Base-by-base conservation (phyloP, 306 rosid species). In the Quercus dentata region DNA sequence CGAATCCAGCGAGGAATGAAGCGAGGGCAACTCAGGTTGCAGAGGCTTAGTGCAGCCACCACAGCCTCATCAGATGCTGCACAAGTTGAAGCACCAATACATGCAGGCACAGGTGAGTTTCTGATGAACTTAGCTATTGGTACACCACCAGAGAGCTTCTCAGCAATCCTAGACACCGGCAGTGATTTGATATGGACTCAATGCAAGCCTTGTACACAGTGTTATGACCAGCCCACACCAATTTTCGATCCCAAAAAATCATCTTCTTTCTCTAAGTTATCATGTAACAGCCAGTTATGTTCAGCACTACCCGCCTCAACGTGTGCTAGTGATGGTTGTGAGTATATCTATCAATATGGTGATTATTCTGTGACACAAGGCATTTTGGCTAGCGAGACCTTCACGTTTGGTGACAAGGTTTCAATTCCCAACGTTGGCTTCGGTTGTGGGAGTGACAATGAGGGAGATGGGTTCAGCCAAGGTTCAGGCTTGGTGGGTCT, bases 181-280 rank as follows among this genome's bases (percentile, higher is more conserved):
- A 94, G 99, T 20, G 99, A 94, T 44, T 89, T 94, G 5, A 85
- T 92, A 0, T 94, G 99, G 99, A 94, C 97, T 14, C 97, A 94
- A 44, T 94, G 97, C 82, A 62, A 79, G 76, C 99, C 99, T 6
- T 94, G 99, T 54, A 52, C 81, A 9, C 62, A 85, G 6, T 94
- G 99, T 61, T 94, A 86, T 23, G 61, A 83, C 5, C 99, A 94
- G 74, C 81, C 94, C 1, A 87, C 95, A 2, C 92, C 94, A 0
- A 86, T 94, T 61, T 94, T 94, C 49, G 87, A 94, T 58, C 99
- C 99, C 0, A 59, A 63, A 21, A 35, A 83, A 8, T 94, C 99
- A 1, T 85, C 94, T 0, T 65, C 97, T 54, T 94, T 86, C 83
- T 88, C 94, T 0, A 78, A 68, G 56, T 57, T 91, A 1, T 46